phyloP scores from a whole-genome alignment of 2,329 filamentous ascomycete genomes.

The Didymella sp. region DNA sequence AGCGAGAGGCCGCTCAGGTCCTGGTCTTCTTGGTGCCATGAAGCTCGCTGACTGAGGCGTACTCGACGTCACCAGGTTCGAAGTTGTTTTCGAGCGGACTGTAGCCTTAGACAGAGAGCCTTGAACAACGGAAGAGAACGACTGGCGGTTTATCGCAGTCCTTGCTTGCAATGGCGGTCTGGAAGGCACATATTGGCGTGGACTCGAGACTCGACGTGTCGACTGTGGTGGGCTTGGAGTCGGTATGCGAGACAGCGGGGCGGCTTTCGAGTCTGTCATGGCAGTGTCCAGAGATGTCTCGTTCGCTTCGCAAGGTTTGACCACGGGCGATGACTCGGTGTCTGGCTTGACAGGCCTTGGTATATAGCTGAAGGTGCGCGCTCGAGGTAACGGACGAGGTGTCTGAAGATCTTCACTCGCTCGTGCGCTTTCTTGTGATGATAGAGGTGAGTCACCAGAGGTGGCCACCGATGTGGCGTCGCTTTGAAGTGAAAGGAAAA shows the following conservation, averaged over 20 bases:
- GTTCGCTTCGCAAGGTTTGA: conserved; percentile 13
- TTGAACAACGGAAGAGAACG: conserved; percentile 16
- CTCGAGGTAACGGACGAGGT: conserved; percentile 34
- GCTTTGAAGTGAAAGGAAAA: conserved; percentile 19
- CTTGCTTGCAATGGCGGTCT: conserved; percentile 29
- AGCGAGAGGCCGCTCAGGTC: conserved; percentile 16
- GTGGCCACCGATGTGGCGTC: conserved; percentile 6
- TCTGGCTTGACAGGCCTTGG: conserved; percentile 33
- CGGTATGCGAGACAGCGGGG: conserved; percentile 37
- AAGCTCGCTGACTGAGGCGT: conserved; percentile 21
- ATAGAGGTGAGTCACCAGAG: neutral
- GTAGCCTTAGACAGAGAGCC: conserved; percentile 25
- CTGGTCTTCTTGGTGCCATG: conserved; percentile 31
- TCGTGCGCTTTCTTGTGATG: neutral
- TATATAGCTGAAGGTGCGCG: conserved; percentile 45
- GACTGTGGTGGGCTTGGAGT: conserved; percentile 35
- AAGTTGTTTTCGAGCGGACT: conserved; percentile 41
- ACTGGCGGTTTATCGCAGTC: conserved; percentile 25
- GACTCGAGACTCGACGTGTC: conserved; percentile 32
- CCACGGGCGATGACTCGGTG: conserved; percentile 11
- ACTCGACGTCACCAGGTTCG: conserved; percentile 33
- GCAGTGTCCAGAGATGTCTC: conserved; percentile 5
- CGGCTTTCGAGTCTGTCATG: conserved; percentile 17
- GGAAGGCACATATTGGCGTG: conserved; percentile 33
- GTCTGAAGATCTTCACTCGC: conserved; percentile 18